Percentiles rank a stretch among this genome's conserved stretches.
Conservation (phyloP, 129 eudicot genomes). For the Heracleum sosnowskyi region DNA sequence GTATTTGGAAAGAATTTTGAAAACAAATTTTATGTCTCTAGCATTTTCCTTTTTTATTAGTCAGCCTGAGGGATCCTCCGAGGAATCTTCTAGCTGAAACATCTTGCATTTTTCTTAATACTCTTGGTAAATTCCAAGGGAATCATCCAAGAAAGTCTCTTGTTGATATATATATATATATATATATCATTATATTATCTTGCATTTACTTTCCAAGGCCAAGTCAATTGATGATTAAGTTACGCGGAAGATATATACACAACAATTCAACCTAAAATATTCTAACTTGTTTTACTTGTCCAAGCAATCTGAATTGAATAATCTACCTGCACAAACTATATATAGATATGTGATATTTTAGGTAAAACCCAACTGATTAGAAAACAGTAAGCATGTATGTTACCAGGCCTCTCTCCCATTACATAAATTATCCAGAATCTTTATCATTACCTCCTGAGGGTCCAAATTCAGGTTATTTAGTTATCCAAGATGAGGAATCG, state of each 20-base stretch:
- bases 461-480: constrained; percentile 48
- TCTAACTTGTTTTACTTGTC: not conserved
- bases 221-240: too few relatives aligned
- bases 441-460: constrained; percentile 30
- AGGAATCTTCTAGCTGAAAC: not conserved
- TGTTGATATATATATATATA: too few relatives aligned
- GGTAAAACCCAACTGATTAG: not conserved
- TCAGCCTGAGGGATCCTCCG: not conserved
- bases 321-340: not conserved
- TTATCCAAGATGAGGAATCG: constrained; percentile 41
- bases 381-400: constrained; percentile 28
- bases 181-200: too few relatives aligned
- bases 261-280: not conserved
- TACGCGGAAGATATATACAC: not conserved
- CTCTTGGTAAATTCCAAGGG: not conserved
- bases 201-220: too few relatives aligned
- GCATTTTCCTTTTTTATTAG: not conserved
- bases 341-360: not conserved
- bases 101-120: too few relatives aligned
- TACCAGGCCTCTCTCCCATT: constrained; percentile 33
- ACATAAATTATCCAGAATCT: constrained; percentile 18
- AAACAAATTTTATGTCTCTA: too few relatives aligned
- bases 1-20: too few relatives aligned
- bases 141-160: not conserved
- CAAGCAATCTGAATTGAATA: not conserved